Percentiles rank a stretch among this genome's conserved stretches.
phyloP scores from a whole-genome alignment of 805 yeast species.

The Sporopachydermia quercuum region DNA sequence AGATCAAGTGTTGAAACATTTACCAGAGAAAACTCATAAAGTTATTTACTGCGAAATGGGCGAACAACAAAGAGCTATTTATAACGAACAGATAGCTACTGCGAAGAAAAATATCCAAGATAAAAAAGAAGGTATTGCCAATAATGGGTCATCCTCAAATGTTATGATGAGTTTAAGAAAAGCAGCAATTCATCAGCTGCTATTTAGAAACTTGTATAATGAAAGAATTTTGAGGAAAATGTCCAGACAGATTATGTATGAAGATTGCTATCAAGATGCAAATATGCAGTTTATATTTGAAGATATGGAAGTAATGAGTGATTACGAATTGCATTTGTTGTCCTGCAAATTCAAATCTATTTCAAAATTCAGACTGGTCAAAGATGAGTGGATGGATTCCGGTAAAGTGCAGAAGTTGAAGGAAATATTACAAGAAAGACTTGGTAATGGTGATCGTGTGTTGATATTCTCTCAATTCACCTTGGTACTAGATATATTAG shows the following conservation, averaged over 20 bases:
- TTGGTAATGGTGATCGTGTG: conserved; percentile 46
- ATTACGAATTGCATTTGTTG: conserved; percentile 66
- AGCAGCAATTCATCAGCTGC: conserved; percentile 82
- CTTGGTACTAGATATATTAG: conserved; percentile 80
- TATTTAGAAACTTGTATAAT: conserved; percentile 53
- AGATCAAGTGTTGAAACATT: conserved; percentile 77
- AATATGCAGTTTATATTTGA: conserved; percentile 66
- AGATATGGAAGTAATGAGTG: conserved; percentile 93
- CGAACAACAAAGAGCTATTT: conserved; percentile 39
- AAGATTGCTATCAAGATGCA: conserved; percentile 67
- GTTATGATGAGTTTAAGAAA: conserved; percentile 81
- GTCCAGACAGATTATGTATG: conserved; percentile 69
- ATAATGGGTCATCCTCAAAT: conserved; percentile 38
- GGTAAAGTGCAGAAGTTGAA: conserved; percentile 58
- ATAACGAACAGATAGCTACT: conserved; percentile 38
- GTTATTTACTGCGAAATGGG: conserved; percentile 54
- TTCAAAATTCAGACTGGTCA: conserved; percentile 34
- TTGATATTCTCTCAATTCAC: conserved; percentile 86
- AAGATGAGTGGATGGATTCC: conserved; percentile 44
- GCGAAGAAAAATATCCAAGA: conserved; percentile 18
- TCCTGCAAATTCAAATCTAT: conserved; percentile 56
- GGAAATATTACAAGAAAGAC: conserved; percentile 40
- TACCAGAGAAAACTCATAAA: conserved; percentile 61
- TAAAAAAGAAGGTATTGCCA: conserved; percentile 16
- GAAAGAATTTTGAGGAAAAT: conserved; percentile 43